Conservation (phyloP, 2,329 filamentous ascomycete genomes). For the Trichoderma endophyticum region DNA sequence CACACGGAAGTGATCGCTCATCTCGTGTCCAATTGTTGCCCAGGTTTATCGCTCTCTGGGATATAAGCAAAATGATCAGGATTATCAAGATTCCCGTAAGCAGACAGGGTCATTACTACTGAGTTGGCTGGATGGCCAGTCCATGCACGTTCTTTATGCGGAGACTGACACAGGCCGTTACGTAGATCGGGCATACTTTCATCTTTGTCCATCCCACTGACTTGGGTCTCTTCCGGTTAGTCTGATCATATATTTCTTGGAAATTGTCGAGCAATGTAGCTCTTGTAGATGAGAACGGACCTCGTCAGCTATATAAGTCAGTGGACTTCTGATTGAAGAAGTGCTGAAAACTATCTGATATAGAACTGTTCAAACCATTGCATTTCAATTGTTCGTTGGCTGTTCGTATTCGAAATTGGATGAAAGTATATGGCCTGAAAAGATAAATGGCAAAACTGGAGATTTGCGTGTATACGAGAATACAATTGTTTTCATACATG, state of each 20-base stretch:
- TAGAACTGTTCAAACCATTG: neutral
- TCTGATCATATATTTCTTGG: neutral
- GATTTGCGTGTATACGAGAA: neutral
- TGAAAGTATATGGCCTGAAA: neutral
- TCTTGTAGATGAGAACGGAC: neutral
- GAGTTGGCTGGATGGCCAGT: neutral
- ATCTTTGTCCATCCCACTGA: neutral
- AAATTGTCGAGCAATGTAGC: neutral
- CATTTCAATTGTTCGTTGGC: neutral
- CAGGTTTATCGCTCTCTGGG: neutral
- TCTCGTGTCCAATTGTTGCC: neutral
- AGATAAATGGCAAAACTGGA: neutral
- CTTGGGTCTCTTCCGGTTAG: neutral
- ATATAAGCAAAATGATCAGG: neutral
- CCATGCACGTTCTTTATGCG: neutral
- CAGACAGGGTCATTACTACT: neutral
- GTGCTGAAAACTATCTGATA: neutral
- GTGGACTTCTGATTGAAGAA: neutral
- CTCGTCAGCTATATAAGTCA: neutral
- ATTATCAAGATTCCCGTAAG: neutral
- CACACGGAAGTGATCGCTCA: constrained; percentile 1
- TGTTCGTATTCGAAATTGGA: neutral
- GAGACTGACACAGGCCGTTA: neutral
- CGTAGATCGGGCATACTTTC: neutral
- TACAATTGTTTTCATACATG: neutral